These are phyloP conservation scores for Cordyceps farinosa DNA, from an alignment of 2,329 filamentous ascomycete genomes.

Conservation along the genomic window DNA sequence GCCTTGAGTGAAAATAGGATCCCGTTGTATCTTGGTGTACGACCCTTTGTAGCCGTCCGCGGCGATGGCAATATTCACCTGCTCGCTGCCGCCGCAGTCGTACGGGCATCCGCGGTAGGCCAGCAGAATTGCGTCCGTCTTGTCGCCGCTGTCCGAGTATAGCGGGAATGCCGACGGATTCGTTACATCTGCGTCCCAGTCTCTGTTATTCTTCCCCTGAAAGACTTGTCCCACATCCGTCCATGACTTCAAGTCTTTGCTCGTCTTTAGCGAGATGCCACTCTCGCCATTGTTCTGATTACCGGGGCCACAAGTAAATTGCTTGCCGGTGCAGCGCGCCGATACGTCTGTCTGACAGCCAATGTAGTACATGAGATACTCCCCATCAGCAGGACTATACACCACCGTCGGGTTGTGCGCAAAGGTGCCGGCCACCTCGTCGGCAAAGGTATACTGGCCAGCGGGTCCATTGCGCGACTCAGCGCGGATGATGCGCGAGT, in stretches of 20 bases:
- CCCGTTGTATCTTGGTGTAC: constrained; percentile 21
- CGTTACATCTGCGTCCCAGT: constrained; percentile 31
- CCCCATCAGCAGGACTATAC: constrained; percentile 41
- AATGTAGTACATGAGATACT: constrained; percentile 44
- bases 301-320: constrained; percentile 23
- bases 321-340: constrained; percentile 15
- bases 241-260: constrained; percentile 22
- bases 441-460: constrained; percentile 42
- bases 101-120: constrained; percentile 23
- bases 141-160: constrained; percentile 18
- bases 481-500: constrained; percentile 42
- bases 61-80: constrained; percentile 23
- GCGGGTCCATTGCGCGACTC: constrained; percentile 41
- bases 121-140: constrained; percentile 21
- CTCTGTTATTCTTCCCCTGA: constrained; percentile 18
- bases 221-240: constrained; percentile 21
- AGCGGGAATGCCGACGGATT: constrained; percentile 42
- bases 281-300: constrained; percentile 24
- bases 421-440: constrained; percentile 40
- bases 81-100: constrained; percentile 20
- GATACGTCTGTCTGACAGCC: constrained; percentile 27
- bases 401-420: constrained; percentile 45
- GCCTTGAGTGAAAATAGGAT: constrained; percentile 21
- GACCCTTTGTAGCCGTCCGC: constrained; percentile 18
- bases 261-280: constrained; percentile 28